These are phyloP conservation scores for Candida methanosorbosa DNA, from an alignment of 805 yeast genomes.

Conservation along the genomic window DNA sequence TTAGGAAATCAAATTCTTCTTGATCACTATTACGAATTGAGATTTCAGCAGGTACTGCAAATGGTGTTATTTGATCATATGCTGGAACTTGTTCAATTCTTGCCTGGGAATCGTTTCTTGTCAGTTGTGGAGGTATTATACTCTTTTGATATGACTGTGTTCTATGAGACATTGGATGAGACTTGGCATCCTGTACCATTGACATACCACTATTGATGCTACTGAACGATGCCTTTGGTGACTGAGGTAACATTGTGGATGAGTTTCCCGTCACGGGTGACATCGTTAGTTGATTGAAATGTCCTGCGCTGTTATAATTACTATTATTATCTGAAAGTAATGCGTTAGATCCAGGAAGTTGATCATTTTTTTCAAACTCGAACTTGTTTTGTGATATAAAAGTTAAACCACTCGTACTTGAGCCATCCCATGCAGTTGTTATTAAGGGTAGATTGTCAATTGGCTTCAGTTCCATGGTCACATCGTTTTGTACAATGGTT, in stretches of 20 bases:
- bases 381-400: constrained; percentile 42
- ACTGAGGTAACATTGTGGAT: too few relatives aligned
- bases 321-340: background rate
- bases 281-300: too few relatives aligned
- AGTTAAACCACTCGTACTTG: constrained; percentile 35
- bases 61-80: constrained; percentile 16
- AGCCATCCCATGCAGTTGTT: constrained; percentile 49
- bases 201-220: too few relatives aligned
- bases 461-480: constrained; percentile 31
- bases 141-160: background rate
- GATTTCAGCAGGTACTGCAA: constrained; percentile 31
- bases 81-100: background rate
- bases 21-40: constrained; percentile 36
- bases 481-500: constrained; percentile 37
- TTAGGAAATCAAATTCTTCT: constrained; percentile 35
- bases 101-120: background rate
- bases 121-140: background rate
- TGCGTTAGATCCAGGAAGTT: background rate
- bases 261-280: too few relatives aligned
- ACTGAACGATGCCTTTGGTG: too few relatives aligned
- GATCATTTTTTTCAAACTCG: constrained; percentile 28
- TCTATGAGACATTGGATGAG: background rate
- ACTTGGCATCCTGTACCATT: background rate
- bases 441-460: constrained; percentile 43
- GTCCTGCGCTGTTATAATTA: too few relatives aligned